These are phyloP conservation scores for Yamadazyma endophytica DNA, from an alignment of 805 yeast genomes.

Conservation along the genomic window DNA sequence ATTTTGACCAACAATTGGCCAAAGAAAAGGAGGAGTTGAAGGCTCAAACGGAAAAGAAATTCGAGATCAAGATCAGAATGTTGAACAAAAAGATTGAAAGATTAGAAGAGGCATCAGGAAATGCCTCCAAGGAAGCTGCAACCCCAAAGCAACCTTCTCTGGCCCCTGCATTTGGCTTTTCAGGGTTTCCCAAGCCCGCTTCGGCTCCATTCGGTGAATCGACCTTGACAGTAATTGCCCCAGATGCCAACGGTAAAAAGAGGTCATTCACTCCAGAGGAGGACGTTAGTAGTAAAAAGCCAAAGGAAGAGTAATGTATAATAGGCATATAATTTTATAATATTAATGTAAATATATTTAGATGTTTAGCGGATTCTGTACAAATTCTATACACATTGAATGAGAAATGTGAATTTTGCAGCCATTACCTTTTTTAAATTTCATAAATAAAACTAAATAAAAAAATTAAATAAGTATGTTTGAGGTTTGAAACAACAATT, in stretches of 20 bases:
- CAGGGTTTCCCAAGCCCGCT: not conserved
- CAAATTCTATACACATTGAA: no score
- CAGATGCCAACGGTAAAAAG: slow-evolving; percentile 17
- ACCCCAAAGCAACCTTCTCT: not conserved
- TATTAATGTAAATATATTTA: no score
- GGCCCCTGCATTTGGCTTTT: not conserved
- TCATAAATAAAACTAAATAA: no score
- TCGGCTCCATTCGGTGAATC: slow-evolving; percentile 14
- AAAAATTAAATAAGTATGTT: no score
- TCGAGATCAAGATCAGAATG: slow-evolving; percentile 54
- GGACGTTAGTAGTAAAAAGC: slow-evolving; percentile 12
- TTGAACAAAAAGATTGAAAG: slow-evolving; percentile 51
- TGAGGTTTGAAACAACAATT: no score
- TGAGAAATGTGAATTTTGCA: no score
- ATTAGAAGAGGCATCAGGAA: slow-evolving; percentile 28
- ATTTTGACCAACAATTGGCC: slow-evolving; percentile 15
- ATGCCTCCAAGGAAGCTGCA: not conserved
- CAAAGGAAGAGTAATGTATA: slow-evolving; percentile 17
- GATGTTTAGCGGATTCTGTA: no score
- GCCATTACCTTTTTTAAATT: no score
- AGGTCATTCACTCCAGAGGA: slow-evolving; percentile 12
- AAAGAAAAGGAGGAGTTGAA: slow-evolving; percentile 38
- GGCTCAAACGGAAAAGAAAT: slow-evolving; percentile 51
- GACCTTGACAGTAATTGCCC: slow-evolving; percentile 29
- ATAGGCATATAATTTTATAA: no score